Percentiles rank a stretch among this genome's conserved stretches.
Evolutionary conservation across 495 filamentous ascomycete genomes (phyloP).

Genomic region (Viridothelium virens): DNA sequence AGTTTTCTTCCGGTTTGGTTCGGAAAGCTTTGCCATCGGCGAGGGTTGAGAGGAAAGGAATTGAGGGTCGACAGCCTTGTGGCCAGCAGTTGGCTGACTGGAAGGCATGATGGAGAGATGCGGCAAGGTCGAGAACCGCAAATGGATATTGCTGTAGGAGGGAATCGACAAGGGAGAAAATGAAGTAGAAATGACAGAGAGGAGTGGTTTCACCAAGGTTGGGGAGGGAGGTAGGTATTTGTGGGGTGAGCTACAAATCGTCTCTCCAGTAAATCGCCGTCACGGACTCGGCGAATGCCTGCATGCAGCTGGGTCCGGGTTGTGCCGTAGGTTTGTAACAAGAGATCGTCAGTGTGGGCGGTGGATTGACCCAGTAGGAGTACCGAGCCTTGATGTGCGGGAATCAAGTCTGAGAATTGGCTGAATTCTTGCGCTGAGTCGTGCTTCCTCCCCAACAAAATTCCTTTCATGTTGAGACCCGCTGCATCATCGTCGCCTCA

Average conservation of each 20-base stretch:
- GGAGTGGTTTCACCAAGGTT: too few relatives aligned
- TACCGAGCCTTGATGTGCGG: background rate
- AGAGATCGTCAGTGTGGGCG: background rate
- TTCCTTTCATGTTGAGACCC: background rate
- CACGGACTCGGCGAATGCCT: too few relatives aligned
- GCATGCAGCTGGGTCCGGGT: too few relatives aligned
- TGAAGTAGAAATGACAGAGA: background rate
- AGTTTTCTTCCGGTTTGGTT: conserved; percentile 34
- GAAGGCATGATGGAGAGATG: conserved; percentile 29
- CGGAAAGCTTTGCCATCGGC: conserved; percentile 30
- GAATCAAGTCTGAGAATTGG: background rate
- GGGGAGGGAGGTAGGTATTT: background rate
- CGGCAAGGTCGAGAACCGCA: background rate
- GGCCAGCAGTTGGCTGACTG: conserved; percentile 32
- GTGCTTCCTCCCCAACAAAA: conserved; percentile 8
- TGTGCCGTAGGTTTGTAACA: too few relatives aligned
- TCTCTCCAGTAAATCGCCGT: too few relatives aligned
- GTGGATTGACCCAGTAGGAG: too few relatives aligned
- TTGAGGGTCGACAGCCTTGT: conserved; percentile 32
- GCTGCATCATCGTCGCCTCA: background rate
- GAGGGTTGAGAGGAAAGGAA: conserved; percentile 31
- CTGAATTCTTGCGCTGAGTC: background rate
- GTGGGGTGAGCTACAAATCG: background rate
- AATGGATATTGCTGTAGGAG: too few relatives aligned
- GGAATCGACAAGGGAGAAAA: background rate